Evolutionary conservation across 208 protist species (phyloP).

Genomic region (Leishmania turanica): DNA sequence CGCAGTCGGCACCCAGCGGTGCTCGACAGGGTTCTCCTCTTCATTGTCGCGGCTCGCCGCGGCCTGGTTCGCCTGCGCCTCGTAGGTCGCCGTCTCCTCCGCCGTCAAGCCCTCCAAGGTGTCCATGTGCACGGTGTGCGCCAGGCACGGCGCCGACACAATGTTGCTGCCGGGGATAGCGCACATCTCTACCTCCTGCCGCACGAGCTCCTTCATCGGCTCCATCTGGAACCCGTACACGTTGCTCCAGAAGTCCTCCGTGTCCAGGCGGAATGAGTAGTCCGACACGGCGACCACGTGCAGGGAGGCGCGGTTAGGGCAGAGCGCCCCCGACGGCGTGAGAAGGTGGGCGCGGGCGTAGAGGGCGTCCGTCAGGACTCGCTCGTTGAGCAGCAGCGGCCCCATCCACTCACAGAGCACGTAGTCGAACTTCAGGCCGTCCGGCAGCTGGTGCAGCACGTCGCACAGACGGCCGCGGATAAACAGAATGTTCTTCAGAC

Average conservation of each 20-base stretch:
- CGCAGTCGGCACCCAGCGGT: constrained; percentile 35
- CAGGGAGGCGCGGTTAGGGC: constrained; percentile 81
- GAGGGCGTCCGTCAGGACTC: constrained; percentile 72
- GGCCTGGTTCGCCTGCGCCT: constrained; percentile 29
- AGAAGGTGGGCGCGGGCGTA: constrained; percentile 85
- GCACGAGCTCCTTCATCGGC: constrained; percentile 90
- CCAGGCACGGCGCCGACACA: constrained; percentile 65
- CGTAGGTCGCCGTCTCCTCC: constrained; percentile 46
- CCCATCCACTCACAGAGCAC: constrained; percentile 93
- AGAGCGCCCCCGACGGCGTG: constrained; percentile 61
- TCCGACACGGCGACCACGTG: constrained; percentile 87
- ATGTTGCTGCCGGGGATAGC: constrained; percentile 74
- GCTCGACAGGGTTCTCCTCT: constrained; percentile 64
- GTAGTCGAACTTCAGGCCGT: constrained; percentile 77
- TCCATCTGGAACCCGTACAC: constrained; percentile 93
- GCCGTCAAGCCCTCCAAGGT: constrained; percentile 39
- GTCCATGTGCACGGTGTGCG: constrained; percentile 68
- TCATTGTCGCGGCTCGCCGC: constrained; percentile 18
- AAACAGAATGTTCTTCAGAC: constrained; percentile 75
- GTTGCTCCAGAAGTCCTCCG: constrained; percentile 92
- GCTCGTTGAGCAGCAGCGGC: constrained; percentile 83
- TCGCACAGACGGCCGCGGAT: constrained; percentile 78
- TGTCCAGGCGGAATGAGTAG: constrained; percentile 84
- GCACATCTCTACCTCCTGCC: constrained; percentile 79
- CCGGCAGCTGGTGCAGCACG: constrained; percentile 63